A percentile compares a stretch with the other conserved stretches of the same genome.
phyloP scores from a whole-genome alignment of 1,284 basidiomycete genomes.

The Ceratobasidium sp. region DNA sequence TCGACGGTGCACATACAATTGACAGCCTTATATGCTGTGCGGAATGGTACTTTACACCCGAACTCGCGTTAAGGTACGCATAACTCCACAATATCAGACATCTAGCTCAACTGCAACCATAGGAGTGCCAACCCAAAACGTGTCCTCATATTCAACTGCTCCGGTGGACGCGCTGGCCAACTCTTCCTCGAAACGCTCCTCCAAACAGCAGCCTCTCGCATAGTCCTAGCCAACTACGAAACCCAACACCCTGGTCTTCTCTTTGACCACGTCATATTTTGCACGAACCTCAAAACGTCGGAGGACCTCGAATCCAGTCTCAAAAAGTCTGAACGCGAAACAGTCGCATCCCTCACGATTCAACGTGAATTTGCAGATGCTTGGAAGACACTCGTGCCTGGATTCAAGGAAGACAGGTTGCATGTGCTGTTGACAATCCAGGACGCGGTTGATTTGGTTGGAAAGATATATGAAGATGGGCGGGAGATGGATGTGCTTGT shows the following conservation, averaged over 20 bases:
- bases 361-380: constrained; percentile 82
- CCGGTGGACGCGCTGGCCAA: constrained; percentile 85
- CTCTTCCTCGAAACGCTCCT: constrained; percentile 77
- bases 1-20: constrained; percentile 96
- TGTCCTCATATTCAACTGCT: constrained; percentile 95
- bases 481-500: constrained; percentile 78
- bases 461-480: constrained; percentile 57
- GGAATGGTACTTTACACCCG: constrained; percentile 82
- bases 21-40: constrained; percentile 91
- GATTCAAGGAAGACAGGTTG: constrained; percentile 70
- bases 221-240: constrained; percentile 20
- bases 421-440: constrained; percentile 91
- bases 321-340: constrained; percentile 71
- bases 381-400: constrained; percentile 75
- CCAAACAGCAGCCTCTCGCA: constrained; percentile 57
- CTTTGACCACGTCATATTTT: constrained; percentile 92
- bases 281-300: constrained; percentile 85
- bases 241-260: constrained; percentile 58
- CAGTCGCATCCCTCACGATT: constrained; percentile 75
- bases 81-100: not conserved
- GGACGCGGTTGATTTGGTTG: constrained; percentile 79
- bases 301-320: constrained; percentile 66
- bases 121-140: constrained; percentile 59
- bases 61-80: constrained; percentile 59
- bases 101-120: not conserved